These are phyloP conservation scores for Trypanosoma scelopori DNA, from an alignment of 208 protist genomes.

Conservation along the genomic window DNA sequence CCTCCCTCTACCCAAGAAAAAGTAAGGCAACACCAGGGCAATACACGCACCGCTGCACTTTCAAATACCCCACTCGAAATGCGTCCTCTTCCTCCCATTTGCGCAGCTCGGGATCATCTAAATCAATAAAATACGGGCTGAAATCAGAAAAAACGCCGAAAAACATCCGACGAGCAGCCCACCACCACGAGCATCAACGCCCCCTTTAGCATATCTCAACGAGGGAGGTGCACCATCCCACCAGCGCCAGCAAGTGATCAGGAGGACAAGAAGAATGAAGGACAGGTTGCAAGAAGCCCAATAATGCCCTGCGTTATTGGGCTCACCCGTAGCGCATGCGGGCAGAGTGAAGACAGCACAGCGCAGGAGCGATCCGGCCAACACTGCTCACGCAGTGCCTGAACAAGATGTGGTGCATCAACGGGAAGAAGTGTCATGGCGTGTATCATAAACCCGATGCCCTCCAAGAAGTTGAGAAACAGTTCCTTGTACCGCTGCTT, in stretches of 20 bases:
- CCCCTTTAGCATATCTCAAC: neutral
- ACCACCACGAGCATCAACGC: too few relatives aligned
- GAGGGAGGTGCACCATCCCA: neutral
- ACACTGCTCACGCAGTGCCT: constrained; percentile 45
- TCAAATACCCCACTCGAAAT: too few relatives aligned
- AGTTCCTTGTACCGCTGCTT: constrained; percentile 22
- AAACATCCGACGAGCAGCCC: too few relatives aligned
- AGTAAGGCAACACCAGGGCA: too few relatives aligned
- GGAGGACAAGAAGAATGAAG: constrained; percentile 19
- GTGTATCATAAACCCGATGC: constrained; percentile 68
- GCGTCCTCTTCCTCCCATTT: too few relatives aligned
- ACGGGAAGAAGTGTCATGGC: constrained; percentile 64
- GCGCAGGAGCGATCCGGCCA: constrained; percentile 29
- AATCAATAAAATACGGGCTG: too few relatives aligned
- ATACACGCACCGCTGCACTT: too few relatives aligned
- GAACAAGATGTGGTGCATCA: constrained; percentile 23
- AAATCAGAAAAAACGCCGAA: too few relatives aligned
- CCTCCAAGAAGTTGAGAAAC: constrained; percentile 45
- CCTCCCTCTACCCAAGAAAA: too few relatives aligned
- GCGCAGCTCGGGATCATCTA: too few relatives aligned
- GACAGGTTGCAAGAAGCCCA: constrained; percentile 64
- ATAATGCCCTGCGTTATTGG: constrained; percentile 67
- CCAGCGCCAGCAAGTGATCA: neutral
- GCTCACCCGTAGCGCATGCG: constrained; percentile 43
- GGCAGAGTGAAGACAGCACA: constrained; percentile 59